These are phyloP conservation scores for Cardamine resedifolia DNA, from an alignment of 345 rosid species.

Conservation along the genomic window DNA sequence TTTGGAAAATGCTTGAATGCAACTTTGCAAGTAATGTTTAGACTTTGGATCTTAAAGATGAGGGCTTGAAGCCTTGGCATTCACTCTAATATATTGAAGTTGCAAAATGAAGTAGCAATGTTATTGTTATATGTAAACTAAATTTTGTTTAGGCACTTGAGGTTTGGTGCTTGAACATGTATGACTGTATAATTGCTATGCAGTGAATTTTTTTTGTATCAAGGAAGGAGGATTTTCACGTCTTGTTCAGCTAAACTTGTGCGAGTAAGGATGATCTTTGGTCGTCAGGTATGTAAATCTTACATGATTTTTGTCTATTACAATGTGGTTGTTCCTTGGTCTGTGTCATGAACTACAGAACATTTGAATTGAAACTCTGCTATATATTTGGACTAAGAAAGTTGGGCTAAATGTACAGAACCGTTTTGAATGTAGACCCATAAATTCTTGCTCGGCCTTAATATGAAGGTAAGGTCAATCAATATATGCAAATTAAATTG, in stretches of 20 bases:
- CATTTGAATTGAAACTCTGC: not conserved
- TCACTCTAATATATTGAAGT: not conserved
- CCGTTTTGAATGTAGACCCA: not conserved
- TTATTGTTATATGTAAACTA: not conserved
- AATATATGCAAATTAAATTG: slow-evolving; percentile 4
- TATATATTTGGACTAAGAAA: not conserved
- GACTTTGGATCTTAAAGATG: slow-evolving; percentile 9
- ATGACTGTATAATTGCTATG: not conserved
- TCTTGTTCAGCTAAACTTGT: slow-evolving; percentile 1
- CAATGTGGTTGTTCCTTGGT: not conserved
- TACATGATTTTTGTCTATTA: not conserved
- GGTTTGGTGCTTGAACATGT: slow-evolving; percentile 7
- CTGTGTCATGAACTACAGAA: not conserved
- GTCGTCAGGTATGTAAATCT: slow-evolving; percentile 12
- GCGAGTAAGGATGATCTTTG: not conserved
- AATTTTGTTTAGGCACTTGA: slow-evolving; percentile 5
- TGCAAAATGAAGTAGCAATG: slow-evolving; percentile 6
- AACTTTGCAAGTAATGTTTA: slow-evolving; percentile 9
- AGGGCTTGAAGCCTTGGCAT: slow-evolving; percentile 4
- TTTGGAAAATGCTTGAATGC: slow-evolving; percentile 1
- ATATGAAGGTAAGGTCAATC: not conserved
- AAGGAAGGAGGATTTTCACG: not conserved
- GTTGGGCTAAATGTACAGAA: slow-evolving; percentile 8
- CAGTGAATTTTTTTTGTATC: not conserved
- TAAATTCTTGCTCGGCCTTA: not conserved